phyloP scores from a whole-genome alignment of 306 rosid genomes.

The Astragalus membranaceus region DNA sequence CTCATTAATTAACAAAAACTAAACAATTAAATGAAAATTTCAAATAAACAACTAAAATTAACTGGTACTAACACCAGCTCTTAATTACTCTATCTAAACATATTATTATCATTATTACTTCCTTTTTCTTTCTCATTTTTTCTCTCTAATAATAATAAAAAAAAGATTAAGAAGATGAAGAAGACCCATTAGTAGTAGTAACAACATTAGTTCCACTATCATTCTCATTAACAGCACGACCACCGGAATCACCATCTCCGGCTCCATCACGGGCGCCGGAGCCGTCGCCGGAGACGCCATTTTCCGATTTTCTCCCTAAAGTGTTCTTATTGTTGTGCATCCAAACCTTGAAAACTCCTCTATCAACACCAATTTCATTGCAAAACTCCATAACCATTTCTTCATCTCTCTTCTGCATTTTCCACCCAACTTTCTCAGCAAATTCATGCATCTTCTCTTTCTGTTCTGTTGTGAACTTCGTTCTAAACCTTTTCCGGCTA shows the following conservation, averaged over 20 bases:
- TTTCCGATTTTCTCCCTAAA: constrained; percentile 34
- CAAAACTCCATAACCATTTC: constrained; percentile 55
- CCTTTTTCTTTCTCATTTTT: neutral
- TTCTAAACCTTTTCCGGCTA: constrained; percentile 59
- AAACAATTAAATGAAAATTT: constrained; percentile 23
- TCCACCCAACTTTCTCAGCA: constrained; percentile 83
- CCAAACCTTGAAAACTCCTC: constrained; percentile 86
- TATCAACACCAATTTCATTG: constrained; percentile 57
- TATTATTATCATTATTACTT: constrained; percentile 36
- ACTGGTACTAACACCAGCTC: constrained; percentile 19
- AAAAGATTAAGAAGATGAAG: constrained; percentile 79
- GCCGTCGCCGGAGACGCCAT: neutral
- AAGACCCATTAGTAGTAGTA: constrained; percentile 68
- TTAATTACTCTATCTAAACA: constrained; percentile 46
- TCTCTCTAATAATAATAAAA: neutral
- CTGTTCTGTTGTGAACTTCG: constrained; percentile 73
- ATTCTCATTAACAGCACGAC: neutral
- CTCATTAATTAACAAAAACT: constrained; percentile 62
- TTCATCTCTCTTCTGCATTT: constrained; percentile 92
- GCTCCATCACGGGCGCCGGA: neutral
- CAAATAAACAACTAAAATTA: constrained; percentile 28
- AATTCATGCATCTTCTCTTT: constrained; percentile 82
- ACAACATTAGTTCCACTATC: constrained; percentile 39
- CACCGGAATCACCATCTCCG: neutral
- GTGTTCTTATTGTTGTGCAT: constrained; percentile 96